Base-by-base conservation (phyloP, 805 yeast species). In the Metschnikowia lachancei region DNA sequence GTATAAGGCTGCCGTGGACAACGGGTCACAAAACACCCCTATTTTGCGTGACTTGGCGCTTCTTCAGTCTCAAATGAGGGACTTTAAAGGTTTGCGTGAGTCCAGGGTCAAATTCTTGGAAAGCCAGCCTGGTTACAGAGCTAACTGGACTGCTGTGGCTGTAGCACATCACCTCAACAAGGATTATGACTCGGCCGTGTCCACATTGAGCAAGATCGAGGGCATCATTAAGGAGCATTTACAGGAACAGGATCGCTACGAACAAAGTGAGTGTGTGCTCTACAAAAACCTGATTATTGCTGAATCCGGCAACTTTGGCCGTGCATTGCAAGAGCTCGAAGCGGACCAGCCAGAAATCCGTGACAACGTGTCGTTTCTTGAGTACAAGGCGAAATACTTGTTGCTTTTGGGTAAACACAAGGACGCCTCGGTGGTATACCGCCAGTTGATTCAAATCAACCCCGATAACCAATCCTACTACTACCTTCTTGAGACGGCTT, bases 131-230 rank as follows among this genome's bases (percentile, higher is more conserved):
- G 95, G 95, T 0, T 87, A 81, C 62, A 78, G 97, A 53, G 90
- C 92, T 51, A 87, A 88, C 61, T 91, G 97, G 96, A 86, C 95
- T 1, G 83, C 85, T 0, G 74, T 86, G 42, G 96, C 96, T 1
- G 75, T 89, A 36, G 96, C 97, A 1, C 88, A 85, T 61, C 87
- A 87, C 63, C 72, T 91, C 61, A 80, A 79, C 62, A 77, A 78
- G 20, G 87, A 90, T 58, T 77, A 74, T 58, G 72, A 70, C 31
- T 80, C 79, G 19, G 92, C 96, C 6, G 83, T 83, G 46, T 78
- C 78, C 46, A 86, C 92, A 1, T 75, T 91, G 56, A 61, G 78
- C 17, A 82, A 85, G 57, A 88, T 87, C 57, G 97, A 92, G 63
- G 83, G 78, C 26, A 68, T 87, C 28, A 80, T 89, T 29, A 77